Conservation (phyloP, 2,329 filamentous ascomycete species). For the Claviceps pusilla region DNA sequence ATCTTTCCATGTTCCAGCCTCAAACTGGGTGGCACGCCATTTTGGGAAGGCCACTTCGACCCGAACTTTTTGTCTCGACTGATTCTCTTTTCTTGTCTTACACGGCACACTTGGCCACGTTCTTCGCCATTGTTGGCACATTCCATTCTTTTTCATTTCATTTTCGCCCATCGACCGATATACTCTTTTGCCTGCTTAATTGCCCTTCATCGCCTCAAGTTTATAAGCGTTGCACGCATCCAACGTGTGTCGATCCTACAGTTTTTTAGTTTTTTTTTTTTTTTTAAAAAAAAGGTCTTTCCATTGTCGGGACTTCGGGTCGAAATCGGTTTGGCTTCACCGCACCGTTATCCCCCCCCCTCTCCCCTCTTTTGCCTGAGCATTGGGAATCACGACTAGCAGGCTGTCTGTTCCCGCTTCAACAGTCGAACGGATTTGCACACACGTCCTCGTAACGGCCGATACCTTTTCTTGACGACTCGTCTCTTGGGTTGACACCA, state of each 20-base stretch:
- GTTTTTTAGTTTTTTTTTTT: background rate
- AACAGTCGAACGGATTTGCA: background rate
- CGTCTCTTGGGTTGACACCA: background rate
- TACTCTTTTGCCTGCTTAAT: background rate
- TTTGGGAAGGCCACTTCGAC: background rate
- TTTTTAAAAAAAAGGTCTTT: too few species aligned
- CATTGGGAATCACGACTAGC: slow-evolving; percentile 2
- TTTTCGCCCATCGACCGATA: background rate
- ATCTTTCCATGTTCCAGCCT: background rate
- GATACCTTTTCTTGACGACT: background rate
- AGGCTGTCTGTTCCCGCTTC: slow-evolving; percentile 1
- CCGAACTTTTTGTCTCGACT: background rate
- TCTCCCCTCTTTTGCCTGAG: background rate
- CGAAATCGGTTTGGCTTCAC: background rate
- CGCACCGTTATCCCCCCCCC: too few species aligned
- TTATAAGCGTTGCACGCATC: background rate
- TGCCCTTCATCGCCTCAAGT: background rate
- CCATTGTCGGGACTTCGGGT: background rate
- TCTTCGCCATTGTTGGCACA: slow-evolving; percentile 1
- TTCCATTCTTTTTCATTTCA: slow-evolving; percentile 3
- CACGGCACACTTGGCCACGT: background rate
- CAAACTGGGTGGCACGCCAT: background rate
- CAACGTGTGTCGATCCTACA: background rate
- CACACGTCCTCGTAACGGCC: background rate
- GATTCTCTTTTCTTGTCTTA: background rate